Evolutionary conservation across 2,329 filamentous ascomycete species (phyloP).

Genomic region (Fonsecaea pugnacius): DNA sequence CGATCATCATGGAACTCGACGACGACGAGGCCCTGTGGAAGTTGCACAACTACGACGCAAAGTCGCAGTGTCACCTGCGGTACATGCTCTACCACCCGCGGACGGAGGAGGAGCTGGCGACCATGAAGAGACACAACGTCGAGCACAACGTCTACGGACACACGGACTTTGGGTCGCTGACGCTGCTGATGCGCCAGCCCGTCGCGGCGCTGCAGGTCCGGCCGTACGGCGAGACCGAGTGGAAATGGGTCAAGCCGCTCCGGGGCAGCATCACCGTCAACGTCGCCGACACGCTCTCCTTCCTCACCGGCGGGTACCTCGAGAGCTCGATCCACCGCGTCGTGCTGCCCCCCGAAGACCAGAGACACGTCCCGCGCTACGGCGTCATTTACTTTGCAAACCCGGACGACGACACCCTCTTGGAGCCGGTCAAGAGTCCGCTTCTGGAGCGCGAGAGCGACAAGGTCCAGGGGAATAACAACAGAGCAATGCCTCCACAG

Average conservation of each 20-base stretch:
- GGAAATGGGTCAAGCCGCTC: slow-evolving; percentile 55
- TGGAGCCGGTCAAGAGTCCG: slow-evolving; percentile 41
- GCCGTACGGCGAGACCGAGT: slow-evolving; percentile 46
- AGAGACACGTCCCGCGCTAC: slow-evolving; percentile 49
- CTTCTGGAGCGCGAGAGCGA: slow-evolving; percentile 43
- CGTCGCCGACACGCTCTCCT: slow-evolving; percentile 53
- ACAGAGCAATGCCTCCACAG: slow-evolving; percentile 1
- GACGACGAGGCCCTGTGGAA: slow-evolving; percentile 35
- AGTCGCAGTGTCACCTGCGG: slow-evolving; percentile 62
- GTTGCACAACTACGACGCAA: slow-evolving; percentile 61
- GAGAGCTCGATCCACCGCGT: slow-evolving; percentile 57
- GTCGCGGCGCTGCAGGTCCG: slow-evolving; percentile 61
- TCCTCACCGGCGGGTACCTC: slow-evolving; percentile 54
- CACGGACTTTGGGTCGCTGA: slow-evolving; percentile 61
- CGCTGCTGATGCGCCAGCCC: slow-evolving; percentile 61
- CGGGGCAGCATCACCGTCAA: slow-evolving; percentile 56
- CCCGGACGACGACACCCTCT: slow-evolving; percentile 40
- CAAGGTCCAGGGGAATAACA: slow-evolving; percentile 4
- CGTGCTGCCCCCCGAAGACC: slow-evolving; percentile 53
- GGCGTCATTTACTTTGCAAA: slow-evolving; percentile 55
- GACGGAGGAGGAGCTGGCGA: slow-evolving; percentile 52
- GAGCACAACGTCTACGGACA: slow-evolving; percentile 53
- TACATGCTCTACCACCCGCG: slow-evolving; percentile 64
- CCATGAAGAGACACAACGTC: slow-evolving; percentile 48
- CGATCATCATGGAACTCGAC: slow-evolving; percentile 60